Evolutionary conservation across 1,139 yeast species (phyloP), one percentile per base, ranked within the genome.

Genomic region (Pichia sp.): DNA sequence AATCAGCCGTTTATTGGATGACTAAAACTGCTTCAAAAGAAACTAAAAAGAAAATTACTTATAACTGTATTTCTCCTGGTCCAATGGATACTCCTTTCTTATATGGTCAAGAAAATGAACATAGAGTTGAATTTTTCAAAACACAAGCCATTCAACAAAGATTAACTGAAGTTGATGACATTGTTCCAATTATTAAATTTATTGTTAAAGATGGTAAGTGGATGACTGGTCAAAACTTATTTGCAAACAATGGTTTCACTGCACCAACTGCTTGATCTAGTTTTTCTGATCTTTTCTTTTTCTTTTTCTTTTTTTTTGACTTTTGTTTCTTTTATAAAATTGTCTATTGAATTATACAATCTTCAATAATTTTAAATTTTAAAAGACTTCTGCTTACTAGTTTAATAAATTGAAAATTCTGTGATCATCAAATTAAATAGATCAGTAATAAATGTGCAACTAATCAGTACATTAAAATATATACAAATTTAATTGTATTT

Each of bases 21-120:
- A 60, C 71, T 47, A 76, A 78, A 55, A 64, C 82, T 23, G 74
- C 79, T 16, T 74, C 83, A 16, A 77, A 79, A 61, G 85, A 80
- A 58, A 68, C 76, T 49, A 66, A 64, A 28, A 60, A 65, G 24
- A 71, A 66, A 53, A 74, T 80, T 49, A 68, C 77, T 10, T 81
- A 75, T 55, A 78, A 75, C 55, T 69, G 74, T 55, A 76, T 80
- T 48, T 82, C 84, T 4, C 86, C 85, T 40, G 86, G 85, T 40
- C 85, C 86, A 39, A 80, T 80, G 83, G 84, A 79, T 56, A 80
- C 85, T 25, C 83, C 84, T 45, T 80, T 80, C 65, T 72, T 80
- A 59, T 78, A 78, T 55, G 76, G 77, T 24, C 82, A 77, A 62
- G 86, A 80, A 61, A 66, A 70, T 25, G 63, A 68, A 27, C 76